Conservation (phyloP, 495 filamentous ascomycete genomes). For the Xylaria curta region DNA sequence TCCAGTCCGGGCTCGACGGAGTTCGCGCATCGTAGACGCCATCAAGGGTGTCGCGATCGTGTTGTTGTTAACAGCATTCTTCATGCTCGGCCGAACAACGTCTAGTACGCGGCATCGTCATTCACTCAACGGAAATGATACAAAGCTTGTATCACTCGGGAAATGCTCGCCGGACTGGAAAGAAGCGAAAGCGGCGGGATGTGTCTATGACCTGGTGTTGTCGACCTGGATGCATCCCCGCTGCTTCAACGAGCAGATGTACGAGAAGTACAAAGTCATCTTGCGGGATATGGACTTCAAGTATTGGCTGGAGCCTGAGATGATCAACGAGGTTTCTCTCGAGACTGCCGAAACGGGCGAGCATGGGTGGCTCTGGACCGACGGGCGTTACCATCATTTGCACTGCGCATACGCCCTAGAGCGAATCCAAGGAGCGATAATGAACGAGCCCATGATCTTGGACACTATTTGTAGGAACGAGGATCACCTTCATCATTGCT, state of each 20-base stretch:
- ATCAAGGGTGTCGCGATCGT: slow-evolving; percentile 17
- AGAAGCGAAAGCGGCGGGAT: slow-evolving; percentile 13
- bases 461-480: slow-evolving; percentile 18
- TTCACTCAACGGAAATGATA: slow-evolving; percentile 10
- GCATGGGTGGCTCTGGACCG: slow-evolving; percentile 12
- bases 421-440: slow-evolving; percentile 5
- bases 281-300: slow-evolving; percentile 10
- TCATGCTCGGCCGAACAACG: slow-evolving; percentile 16
- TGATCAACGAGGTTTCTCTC: slow-evolving; percentile 17
- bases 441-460: slow-evolving; percentile 3
- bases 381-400: slow-evolving; percentile 7
- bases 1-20: background rate
- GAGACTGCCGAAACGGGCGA: slow-evolving; percentile 11
- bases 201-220: slow-evolving; percentile 11
- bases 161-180: slow-evolving; percentile 17
- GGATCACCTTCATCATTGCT: slow-evolving; percentile 15
- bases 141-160: slow-evolving; percentile 11
- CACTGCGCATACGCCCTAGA: slow-evolving; percentile 18
- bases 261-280: slow-evolving; percentile 12
- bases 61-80: slow-evolving; percentile 9
- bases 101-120: background rate
- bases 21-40: background rate
- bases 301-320: slow-evolving; percentile 13
- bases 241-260: slow-evolving; percentile 11
- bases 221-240: slow-evolving; percentile 17